Base-by-base conservation (phyloP, 768 basidiomycete species). In the Mycena polygramma region DNA sequence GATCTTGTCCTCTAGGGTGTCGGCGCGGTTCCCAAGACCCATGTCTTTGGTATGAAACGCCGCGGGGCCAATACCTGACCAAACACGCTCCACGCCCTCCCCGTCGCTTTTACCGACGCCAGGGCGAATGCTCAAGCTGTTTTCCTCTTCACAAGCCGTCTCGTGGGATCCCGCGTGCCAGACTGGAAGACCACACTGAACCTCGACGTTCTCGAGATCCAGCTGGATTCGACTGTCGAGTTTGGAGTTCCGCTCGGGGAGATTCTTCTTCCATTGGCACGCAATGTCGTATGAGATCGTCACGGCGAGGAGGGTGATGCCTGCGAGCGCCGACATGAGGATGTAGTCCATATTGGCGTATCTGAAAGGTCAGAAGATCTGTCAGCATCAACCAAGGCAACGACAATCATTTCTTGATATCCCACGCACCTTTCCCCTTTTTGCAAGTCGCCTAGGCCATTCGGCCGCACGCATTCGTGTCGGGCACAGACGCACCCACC, bases 331-430 rank as follows among this genome's bases (percentile, higher is more conserved):
- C 2, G 74, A 76, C 26, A 68, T 72, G 5, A 77, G 57, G 13
- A 77, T 69, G 37, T 63, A 77, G 54, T 77, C 76, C 63, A 75
- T 75, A 55, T 76, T 76, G 5, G 61, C 55, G 60, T 75, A 76
- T 20, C 75, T 76, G 43, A 15, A 51, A 9, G 7, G 13, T n/a
- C n/a, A n/a, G n/a, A n/a, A n/a, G n/a, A n/a, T 39, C 4, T 20
- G 22, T 24, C 13, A n/a, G 20, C 30, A 41, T 17, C 22, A 65
- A 13, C 9, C 7, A 39, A 20, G n/a, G n/a, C n/a, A n/a, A n/a
- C n/a, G 14, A 14, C 6, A 51, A 66, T 71, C 41, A 30, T 30
- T 30, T 30, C 3, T 30, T 48, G 48, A 48, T 22, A 22, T 19
- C 48, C 13, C 19, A 48, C 48, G 51, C 41, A 77, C 74, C 71